phyloP scores from a whole-genome alignment of 805 yeast species.

The Novakomyces olei region DNA sequence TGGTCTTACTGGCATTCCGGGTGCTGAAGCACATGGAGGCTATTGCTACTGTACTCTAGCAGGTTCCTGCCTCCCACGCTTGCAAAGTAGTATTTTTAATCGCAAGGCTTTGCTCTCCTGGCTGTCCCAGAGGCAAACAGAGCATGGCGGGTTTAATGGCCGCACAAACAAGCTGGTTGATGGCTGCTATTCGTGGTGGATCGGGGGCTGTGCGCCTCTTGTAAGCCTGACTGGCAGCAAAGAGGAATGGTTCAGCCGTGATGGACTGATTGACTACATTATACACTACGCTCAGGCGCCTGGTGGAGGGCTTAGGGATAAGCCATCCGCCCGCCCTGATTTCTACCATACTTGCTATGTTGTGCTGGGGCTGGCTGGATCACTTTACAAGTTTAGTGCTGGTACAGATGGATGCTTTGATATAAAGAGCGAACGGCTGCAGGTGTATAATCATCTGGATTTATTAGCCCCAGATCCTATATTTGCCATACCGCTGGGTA shows the following conservation, averaged over 20 bases:
- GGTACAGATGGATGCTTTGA: slow-evolving; percentile 5
- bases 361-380: slow-evolving; percentile 46
- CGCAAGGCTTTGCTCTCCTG: slow-evolving; percentile 33
- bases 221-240: slow-evolving; percentile 25
- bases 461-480: neutral
- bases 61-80: slow-evolving; percentile 27
- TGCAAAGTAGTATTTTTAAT: slow-evolving; percentile 20
- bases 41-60: slow-evolving; percentile 81
- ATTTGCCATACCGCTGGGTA: no score
- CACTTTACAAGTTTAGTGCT: slow-evolving; percentile 24
- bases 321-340: slow-evolving; percentile 63
- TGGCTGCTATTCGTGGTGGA: slow-evolving; percentile 92
- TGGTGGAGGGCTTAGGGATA: slow-evolving; percentile 65
- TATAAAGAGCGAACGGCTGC: neutral
- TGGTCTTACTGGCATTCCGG: slow-evolving; percentile 71
- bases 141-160: slow-evolving; percentile 69
- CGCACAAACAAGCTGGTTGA: slow-evolving; percentile 85
- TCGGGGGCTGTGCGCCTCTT: slow-evolving; percentile 53
- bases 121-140: slow-evolving; percentile 47
- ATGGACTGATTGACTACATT: slow-evolving; percentile 35
- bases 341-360: slow-evolving; percentile 81
- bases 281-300: slow-evolving; percentile 51
- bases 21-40: slow-evolving; percentile 91
- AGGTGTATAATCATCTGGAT: neutral
- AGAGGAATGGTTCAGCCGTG: slow-evolving; percentile 24